Conservation (phyloP, 2,329 filamentous ascomycete genomes). For the Exophiala lecanii-corni region DNA sequence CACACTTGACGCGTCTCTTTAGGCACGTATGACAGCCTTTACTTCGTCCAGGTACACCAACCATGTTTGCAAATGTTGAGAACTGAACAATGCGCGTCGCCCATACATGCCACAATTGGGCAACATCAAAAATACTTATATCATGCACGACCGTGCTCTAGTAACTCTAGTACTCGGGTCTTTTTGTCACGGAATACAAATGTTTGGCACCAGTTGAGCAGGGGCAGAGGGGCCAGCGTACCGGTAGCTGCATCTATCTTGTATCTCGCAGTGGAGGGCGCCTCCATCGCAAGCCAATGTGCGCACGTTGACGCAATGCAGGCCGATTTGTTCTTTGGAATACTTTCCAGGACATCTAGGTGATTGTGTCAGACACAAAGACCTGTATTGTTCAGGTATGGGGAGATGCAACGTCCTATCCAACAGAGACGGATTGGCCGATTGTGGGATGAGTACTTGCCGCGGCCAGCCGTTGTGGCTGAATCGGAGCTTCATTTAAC, state of each 20-base stretch:
- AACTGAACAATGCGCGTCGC: constrained; percentile 9
- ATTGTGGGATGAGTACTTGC: not conserved
- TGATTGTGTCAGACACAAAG: too few relatives aligned
- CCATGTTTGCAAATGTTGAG: constrained; percentile 12
- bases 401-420: too few relatives aligned
- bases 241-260: too few relatives aligned
- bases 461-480: not conserved
- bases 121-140: constrained; percentile 11
- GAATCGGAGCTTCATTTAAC: not conserved
- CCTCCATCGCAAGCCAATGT: not conserved
- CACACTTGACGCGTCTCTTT: constrained; percentile 22
- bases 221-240: too few relatives aligned
- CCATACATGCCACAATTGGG: constrained; percentile 17
- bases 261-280: too few relatives aligned
- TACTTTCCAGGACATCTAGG: too few relatives aligned
- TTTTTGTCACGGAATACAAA: constrained; percentile 4
- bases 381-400: too few relatives aligned
- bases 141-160: too few relatives aligned
- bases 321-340: not conserved
- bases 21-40: constrained; percentile 23
- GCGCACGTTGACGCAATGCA: not conserved
- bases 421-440: too few relatives aligned
- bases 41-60: constrained; percentile 22
- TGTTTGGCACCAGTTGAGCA: too few relatives aligned
- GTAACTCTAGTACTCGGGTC: too few relatives aligned